Conservation (phyloP, 73 alveolate species). For the Durusdinium trenchii region DNA sequence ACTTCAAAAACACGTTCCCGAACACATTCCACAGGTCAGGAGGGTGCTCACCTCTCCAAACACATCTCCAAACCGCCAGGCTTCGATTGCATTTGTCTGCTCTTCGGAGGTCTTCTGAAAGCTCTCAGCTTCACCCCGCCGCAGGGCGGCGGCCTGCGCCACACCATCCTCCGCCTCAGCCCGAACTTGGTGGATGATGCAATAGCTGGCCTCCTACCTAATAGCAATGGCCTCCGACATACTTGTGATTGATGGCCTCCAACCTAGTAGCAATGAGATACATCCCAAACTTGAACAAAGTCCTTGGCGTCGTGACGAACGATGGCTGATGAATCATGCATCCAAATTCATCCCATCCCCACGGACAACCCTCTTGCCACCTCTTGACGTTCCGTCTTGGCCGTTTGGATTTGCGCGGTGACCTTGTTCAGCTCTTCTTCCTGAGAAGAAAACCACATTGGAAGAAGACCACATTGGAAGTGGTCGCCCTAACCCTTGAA, state of each 20-base stretch:
- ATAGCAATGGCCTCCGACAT: background rate
- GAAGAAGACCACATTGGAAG: too few relatives aligned
- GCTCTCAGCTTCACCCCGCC: background rate
- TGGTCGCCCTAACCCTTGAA: too few relatives aligned
- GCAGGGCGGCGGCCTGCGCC: slow-evolving; percentile 20
- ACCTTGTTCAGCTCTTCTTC: background rate
- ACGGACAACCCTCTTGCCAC: background rate
- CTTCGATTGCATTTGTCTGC: too few relatives aligned
- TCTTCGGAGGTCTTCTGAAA: background rate
- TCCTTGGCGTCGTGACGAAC: too few relatives aligned
- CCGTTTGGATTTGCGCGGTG: slow-evolving; percentile 1
- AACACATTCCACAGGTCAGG: too few relatives aligned
- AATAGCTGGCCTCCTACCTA: background rate
- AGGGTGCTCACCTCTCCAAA: too few relatives aligned
- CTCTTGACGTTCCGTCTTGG: slow-evolving; percentile 51
- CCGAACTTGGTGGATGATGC: background rate
- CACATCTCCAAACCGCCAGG: too few relatives aligned
- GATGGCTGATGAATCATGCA: too few relatives aligned
- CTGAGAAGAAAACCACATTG: too few relatives aligned
- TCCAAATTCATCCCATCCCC: background rate
- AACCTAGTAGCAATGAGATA: too few relatives aligned
- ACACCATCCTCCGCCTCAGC: slow-evolving; percentile 5
- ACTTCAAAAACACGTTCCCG: too few relatives aligned
- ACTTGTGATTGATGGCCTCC: background rate
- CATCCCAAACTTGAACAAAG: too few relatives aligned